Evolutionary conservation across 441 rosid genomes (phyloP), one percentile per base, ranked within the genome.

Genomic region (Adansonia rubrostipa): DNA sequence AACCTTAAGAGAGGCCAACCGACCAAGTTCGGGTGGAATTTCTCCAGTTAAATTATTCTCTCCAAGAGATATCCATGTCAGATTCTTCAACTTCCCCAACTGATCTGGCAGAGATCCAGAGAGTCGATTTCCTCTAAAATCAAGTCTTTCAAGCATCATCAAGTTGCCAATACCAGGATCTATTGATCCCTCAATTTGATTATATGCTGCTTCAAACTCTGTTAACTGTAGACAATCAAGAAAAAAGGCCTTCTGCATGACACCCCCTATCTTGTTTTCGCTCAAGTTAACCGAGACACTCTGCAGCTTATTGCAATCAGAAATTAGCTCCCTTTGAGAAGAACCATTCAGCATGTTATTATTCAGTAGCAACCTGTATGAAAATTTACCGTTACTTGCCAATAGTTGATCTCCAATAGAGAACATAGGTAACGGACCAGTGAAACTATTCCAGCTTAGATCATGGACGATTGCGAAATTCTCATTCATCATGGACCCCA

Each of bases 401-500:
- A 84, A 62, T 60, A 83, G 68, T 60, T 61, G 77, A 82, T 84
- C 84, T 61, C 89, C 92, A 9, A 88, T 33, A 10, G 75, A 81
- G 80, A 91, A 88, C 74, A 64, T 62, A 24, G 95, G 93, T 79
- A 91, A 61, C 8, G 65, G 74, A 61, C 92, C 95, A 66, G 48
- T 3, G 75, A 91, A 87, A 42, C 78, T 77, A 82, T 91, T 91
- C 85, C 85, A 80, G 71, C 95, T 89, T 74, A 91, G 89, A 84
- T 91, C 95, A 80, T 88, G 92, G 74, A 79, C 62, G 64, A 91
- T 68, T 28, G 63, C 79, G 57, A 68, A 79, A 51, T 58, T 80
- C 2, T 69, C 78, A 15, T 57, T 75, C 51, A 71, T 20, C 65
- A 72, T 40, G 14, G 33, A 76, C 71, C 69, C 57, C 84, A 70